A percentile compares a stretch with the other conserved stretches of the same genome.
Conservation (phyloP, 192 early-diverging fungal genomes). For the Lunasporangiospora selenospora region DNA sequence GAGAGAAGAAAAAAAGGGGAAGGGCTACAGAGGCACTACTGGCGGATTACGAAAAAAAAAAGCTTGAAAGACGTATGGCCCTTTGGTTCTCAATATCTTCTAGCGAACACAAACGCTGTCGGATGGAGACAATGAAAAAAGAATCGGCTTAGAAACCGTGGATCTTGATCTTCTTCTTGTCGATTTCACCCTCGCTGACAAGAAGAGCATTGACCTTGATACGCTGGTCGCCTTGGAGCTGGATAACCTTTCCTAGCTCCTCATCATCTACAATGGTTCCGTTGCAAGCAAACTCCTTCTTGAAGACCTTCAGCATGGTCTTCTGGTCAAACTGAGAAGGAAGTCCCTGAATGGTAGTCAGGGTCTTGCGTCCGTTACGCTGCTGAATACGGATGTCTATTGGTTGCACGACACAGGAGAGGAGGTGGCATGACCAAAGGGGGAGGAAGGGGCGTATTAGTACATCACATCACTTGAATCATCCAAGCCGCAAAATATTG, state of each 20-base stretch:
- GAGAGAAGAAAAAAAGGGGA: no score
- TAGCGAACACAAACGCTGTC: no score
- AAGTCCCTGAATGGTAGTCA: constrained; percentile 95
- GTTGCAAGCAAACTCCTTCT: constrained; percentile 97
- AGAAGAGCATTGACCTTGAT: constrained; percentile 83
- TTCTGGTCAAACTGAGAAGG: constrained; percentile 87
- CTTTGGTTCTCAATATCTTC: no score
- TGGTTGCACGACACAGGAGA: constrained; percentile 1
- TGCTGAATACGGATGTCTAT: constrained; percentile 98
- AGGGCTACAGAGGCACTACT: no score
- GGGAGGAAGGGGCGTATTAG: background rate
- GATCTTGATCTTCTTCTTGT: constrained; percentile 88
- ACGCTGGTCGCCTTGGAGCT: constrained; percentile 96
- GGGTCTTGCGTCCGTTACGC: constrained; percentile 95
- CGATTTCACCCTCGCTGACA: constrained; percentile 71
- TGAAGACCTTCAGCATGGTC: constrained; percentile 94
- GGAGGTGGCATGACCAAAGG: background rate
- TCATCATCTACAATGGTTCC: constrained; percentile 94
- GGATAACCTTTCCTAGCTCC: constrained; percentile 90
- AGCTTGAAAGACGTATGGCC: no score
- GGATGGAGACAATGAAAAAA: no score
- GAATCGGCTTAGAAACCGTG: constrained; percentile 97
- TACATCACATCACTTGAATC: no score
- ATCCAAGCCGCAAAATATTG: no score
- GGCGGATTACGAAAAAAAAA: no score